Evolutionary conservation across 495 filamentous ascomycete species (phyloP).

Genomic region (Corynascus novoguineensis): DNA sequence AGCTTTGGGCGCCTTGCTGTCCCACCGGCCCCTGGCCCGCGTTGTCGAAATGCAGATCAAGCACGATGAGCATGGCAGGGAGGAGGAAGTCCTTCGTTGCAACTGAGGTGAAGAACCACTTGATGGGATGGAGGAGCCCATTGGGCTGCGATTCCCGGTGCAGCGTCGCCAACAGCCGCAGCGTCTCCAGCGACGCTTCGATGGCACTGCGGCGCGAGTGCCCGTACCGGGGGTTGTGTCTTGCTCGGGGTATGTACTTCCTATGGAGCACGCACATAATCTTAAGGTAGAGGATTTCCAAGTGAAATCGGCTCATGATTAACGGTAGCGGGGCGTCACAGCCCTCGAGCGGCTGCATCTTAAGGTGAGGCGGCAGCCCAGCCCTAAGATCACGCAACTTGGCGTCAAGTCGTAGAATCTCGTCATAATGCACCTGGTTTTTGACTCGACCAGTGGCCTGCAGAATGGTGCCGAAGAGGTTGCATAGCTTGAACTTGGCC

Average conservation of each 20-base stretch:
- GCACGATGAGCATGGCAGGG: conserved; percentile 80
- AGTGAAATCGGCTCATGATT: conserved; percentile 73
- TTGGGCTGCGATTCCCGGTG: conserved; percentile 67
- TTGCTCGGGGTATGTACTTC: conserved; percentile 67
- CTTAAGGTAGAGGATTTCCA: conserved; percentile 80
- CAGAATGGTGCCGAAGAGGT: conserved; percentile 50
- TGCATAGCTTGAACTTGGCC: conserved; percentile 61
- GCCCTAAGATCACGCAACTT: conserved; percentile 63
- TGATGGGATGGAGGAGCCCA: conserved; percentile 64
- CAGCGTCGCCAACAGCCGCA: conserved; percentile 71
- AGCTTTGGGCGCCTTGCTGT: conserved; percentile 40
- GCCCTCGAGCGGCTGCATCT: conserved; percentile 63
- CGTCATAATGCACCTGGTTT: conserved; percentile 64
- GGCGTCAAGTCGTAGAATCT: conserved; percentile 69
- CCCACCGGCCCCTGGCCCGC: conserved; percentile 30
- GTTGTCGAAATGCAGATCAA: conserved; percentile 62
- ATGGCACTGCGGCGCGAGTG: conserved; percentile 79
- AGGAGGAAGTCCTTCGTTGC: conserved; percentile 82
- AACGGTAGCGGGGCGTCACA: conserved; percentile 68
- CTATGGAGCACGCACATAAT: conserved; percentile 77
- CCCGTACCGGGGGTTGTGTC: conserved; percentile 66
- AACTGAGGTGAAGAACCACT: conserved; percentile 68
- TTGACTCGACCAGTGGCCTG: conserved; percentile 46
- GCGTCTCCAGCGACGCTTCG: conserved; percentile 68
- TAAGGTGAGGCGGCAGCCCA: conserved; percentile 63